These are phyloP conservation scores for Coemansia umbellata DNA, from an alignment of 192 early-diverging fungal genomes.

Conservation along the genomic window DNA sequence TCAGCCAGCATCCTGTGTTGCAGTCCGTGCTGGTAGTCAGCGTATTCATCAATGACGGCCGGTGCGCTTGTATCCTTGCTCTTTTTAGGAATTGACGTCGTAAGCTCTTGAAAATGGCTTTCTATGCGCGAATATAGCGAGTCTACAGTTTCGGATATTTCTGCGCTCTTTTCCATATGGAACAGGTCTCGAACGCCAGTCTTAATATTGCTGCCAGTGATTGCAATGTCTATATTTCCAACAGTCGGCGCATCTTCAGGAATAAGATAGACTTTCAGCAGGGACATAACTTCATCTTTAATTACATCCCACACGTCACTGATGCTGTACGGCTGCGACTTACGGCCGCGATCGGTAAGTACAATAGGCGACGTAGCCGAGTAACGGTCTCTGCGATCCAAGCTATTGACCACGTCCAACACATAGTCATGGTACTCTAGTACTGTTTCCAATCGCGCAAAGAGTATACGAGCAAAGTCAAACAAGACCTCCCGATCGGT, in stretches of 20 bases:
- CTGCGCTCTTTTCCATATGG: conserved; percentile 34
- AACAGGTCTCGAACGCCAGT: conserved; percentile 42
- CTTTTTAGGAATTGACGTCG: conserved; percentile 16
- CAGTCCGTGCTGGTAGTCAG: conserved; percentile 36
- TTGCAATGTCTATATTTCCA: conserved; percentile 10
- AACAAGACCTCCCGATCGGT: conserved; percentile 65
- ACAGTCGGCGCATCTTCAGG: conserved; percentile 23
- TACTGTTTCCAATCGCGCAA: conserved; percentile 71
- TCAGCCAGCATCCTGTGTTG: conserved; percentile 45
- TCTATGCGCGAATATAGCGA: conserved; percentile 43
- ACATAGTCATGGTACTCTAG: conserved; percentile 70
- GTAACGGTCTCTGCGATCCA: conserved; percentile 43
- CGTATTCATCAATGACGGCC: conserved; percentile 46
- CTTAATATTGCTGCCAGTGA: conserved; percentile 11
- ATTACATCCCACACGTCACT: conserved; percentile 50
- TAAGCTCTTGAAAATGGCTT: conserved; percentile 40
- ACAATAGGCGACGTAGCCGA: conserved; percentile 15
- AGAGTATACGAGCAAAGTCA: conserved; percentile 72
- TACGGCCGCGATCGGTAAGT: background rate
- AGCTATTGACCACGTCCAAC: conserved; percentile 58
- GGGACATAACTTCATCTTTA: conserved; percentile 40
- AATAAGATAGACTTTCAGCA: conserved; percentile 50
- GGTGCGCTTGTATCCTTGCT: conserved; percentile 28
- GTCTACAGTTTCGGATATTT: conserved; percentile 29
- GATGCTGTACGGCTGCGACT: conserved; percentile 32